Base-by-base conservation (phyloP, 148 eudicot genomes). In the Nepenthes gracilis region DNA sequence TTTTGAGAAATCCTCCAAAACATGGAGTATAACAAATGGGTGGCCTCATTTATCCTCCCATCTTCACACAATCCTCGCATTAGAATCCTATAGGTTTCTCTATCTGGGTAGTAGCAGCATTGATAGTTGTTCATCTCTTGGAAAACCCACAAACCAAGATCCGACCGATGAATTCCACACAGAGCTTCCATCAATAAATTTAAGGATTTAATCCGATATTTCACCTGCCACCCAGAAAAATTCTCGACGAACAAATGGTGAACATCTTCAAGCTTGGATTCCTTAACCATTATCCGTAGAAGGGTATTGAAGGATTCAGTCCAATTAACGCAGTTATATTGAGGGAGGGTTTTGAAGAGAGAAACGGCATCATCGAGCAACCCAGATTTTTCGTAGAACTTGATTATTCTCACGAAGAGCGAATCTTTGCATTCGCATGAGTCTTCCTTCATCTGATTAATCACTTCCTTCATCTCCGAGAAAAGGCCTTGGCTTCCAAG, bases 1-100 rank as follows among this genome's bases (percentile, higher is more conserved):
- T 88, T 93, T 51, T 76, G 83, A 59, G 96, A 88, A 65, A 84
- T 79, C 71, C 85, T 78, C 98, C 96, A 88, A 47, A 88, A 77
- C 96, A 88, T 88, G 54, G 88, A 80, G 71, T 88, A 84, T 69
- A 88, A 64, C 73, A 93, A 73, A 77, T 93, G 87, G 51, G 77
- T 86, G 32, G 96, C 96, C 54, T 88, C 96, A 56, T 81, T 67
- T 59, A 93, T 66, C 70, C 81, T 78, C 37, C 86, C 77, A 64
- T 84, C 92, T 49, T 67, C 70, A 81, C 95, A 88, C 43, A 93
- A 73, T 53, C 96, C 96, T 63, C 60, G 84, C 98, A 88, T 93
- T 37, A 88, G 69, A 64, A 84, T 74, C 67, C 65, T 75, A 65
- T 93, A 93, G 53, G 85, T 80, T 54, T 84, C 89, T 47, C 82